Evolutionary conservation across 2,329 filamentous ascomycete genomes (phyloP), one percentile per base, ranked within the genome.

Genomic region (Ophiobolus disseminans): DNA sequence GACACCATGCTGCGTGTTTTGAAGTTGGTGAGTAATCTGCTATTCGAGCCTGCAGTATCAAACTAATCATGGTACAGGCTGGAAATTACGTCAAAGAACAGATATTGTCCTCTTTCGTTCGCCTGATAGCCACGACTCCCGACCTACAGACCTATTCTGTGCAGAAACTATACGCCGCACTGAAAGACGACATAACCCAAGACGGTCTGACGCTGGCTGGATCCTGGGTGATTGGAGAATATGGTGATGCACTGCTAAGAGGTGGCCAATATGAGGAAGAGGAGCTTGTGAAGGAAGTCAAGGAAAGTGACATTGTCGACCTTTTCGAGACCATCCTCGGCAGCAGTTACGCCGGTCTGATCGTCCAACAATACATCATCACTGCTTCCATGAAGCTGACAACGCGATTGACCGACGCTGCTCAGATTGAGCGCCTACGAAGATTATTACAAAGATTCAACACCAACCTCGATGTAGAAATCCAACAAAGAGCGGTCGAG

Each of bases 51-150:
- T 32, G 3, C n/a, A 8, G n/a, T 14, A n/a, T 11, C 30, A 14
- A 7, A 32, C 30, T 11, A 32, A 32, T 32, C n/a, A 5, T 34
- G 9, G 6, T 35, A 25, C 39, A 76, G 73, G 94, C 94, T 42
- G 94, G 94, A 37, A 96, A 95, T 75, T 96, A 94, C 66, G 92
- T 99, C 60, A 97, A 97, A 73, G 94, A 99, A 72, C 94, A 95
- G 63, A 99, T 99, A 51, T 76, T 99, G 48, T 97, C 94, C 0
- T 97, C 94, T 0, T 97, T 99, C 69, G 89, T 99, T 51, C 89
- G 95, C 39, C 84, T 99, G 2, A 93, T 99, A 57, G 94, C 94
- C 11, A 97, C 93, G 0, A 96, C 91, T 0, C 87, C 92, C 0
- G 94, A 99, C 62, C 80, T 97, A 30, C 94, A 99, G 73, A 96